A percentile compares a stretch with the other conserved stretches of the same genome.
Conservation (phyloP, 805 yeast genomes). For the Pichia californica region DNA sequence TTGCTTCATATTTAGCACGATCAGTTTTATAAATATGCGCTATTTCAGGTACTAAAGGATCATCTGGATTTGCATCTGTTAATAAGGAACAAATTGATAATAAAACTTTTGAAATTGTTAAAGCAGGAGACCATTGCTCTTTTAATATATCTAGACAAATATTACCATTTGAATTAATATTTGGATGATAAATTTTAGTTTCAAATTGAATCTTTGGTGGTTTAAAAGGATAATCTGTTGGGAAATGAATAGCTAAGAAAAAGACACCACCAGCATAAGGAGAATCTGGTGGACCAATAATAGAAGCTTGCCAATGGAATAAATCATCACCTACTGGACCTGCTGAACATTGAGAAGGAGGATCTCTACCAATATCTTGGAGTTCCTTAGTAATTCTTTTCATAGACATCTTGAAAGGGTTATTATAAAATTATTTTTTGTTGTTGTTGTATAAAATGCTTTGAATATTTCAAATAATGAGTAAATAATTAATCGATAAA, state of each 20-base stretch:
- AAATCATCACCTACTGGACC: constrained; percentile 98
- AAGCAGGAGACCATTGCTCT: constrained; percentile 99
- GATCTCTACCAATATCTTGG: constrained; percentile 95
- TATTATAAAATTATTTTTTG: not conserved
- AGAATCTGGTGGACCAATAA: constrained; percentile 97
- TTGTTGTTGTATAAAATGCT: too few species aligned
- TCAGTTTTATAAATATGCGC: constrained; percentile 95
- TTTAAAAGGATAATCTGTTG: constrained; percentile 98
- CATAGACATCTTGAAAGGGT: constrained; percentile 55
- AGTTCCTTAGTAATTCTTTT: constrained; percentile 96
- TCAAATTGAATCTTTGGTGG: constrained; percentile 94
- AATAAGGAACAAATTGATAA: constrained; percentile 91
- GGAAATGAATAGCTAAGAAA: constrained; percentile 94
- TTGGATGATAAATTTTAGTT: constrained; percentile 95
- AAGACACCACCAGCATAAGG: constrained; percentile 81
- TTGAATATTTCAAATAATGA: too few species aligned
- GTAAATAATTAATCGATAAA: too few species aligned
- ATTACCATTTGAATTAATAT: constrained; percentile 91
- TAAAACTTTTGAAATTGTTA: constrained; percentile 91
- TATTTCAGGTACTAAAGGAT: constrained; percentile 97
- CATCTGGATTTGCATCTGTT: constrained; percentile 98
- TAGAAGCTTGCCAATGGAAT: constrained; percentile 99
- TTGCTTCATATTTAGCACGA: constrained; percentile 88
- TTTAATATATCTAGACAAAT: constrained; percentile 94
- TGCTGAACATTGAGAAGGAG: constrained; percentile 98